Evolutionary conservation across 2,329 filamentous ascomycete genomes (phyloP), one percentile per base, ranked within the genome.

Genomic region (Cryphonectria japonica): DNA sequence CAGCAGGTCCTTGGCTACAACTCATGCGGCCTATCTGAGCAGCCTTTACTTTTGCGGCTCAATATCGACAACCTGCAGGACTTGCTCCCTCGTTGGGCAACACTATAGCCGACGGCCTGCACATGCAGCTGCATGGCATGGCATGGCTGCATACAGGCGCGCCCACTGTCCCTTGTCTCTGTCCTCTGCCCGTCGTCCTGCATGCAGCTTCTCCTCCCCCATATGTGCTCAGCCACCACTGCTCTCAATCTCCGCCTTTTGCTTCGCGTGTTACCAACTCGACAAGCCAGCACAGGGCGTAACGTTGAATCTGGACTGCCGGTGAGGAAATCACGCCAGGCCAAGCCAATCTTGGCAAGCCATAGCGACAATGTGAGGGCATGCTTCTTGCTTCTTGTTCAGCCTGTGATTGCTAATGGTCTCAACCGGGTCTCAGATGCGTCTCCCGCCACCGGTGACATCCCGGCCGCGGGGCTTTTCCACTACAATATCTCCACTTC

Each of bases 201-300:
- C 32, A 22, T 16, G 16, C 32, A 57, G 5, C 46, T 50, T 50
- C 43, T 5, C 7, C 46, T 16, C 22, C 22, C 46, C 46, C 46
- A n/a, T 19, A 19, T 34, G 50, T n/a, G 50, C 32, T 57, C 64
- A 32, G 64, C 46, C 50, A 39, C 32, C 43, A 16, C n/a, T 19
- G n/a, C 34, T 50, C 46, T 50, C 26, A 60, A 60, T 60, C 52
- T 60, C 66, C 66, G 66, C 66, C 66, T 61, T 61, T 67, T 50
- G 50, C 34, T 67, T 43, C 26, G 26, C 32, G 65, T 59, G 8
- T 3, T 2, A 54, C 50, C 32, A 54, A 29, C 26, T 22, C 43
- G 60, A 41, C 22, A 13, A 16, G 19, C 60, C 60, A 22, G 19
- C 60, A n/a, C 34, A 41, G n/a, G 34, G 22, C 34, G 60, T 62